Evolutionary conservation across 2,329 filamentous ascomycete species (phyloP).

Genomic region (Fusarium siculi): DNA sequence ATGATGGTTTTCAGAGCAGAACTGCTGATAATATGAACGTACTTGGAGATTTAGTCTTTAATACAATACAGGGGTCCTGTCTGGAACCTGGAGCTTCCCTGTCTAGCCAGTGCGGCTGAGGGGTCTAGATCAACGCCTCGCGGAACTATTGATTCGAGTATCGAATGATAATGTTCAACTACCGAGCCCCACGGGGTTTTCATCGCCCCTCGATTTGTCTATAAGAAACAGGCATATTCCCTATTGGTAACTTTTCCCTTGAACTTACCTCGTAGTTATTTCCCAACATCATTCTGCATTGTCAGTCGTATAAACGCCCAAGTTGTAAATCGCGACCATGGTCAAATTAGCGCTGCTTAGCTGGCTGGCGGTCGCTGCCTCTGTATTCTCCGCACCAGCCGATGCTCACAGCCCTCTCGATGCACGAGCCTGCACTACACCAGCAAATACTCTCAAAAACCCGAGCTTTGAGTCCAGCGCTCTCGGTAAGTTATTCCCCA

Average conservation of each 20-base stretch:
- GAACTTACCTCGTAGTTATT: too few species aligned
- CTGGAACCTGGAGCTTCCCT: not conserved
- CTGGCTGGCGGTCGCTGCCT: not conserved
- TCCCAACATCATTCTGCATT: not conserved
- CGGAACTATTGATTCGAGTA: not conserved
- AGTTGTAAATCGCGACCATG: not conserved
- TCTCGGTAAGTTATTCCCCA: too few species aligned
- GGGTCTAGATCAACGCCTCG: slow-evolving; percentile 6
- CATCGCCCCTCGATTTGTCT: not conserved
- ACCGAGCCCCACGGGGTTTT: not conserved
- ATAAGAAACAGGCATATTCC: not conserved
- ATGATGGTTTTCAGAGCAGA: too few species aligned
- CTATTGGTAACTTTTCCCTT: too few species aligned
- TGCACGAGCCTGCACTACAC: not conserved
- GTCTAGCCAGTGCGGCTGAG: not conserved
- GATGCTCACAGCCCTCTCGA: too few species aligned
- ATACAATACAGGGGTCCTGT: not conserved
- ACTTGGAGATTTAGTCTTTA: too few species aligned
- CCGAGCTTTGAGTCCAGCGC: not conserved
- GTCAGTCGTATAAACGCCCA: accelerated
- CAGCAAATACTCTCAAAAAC: not conserved
- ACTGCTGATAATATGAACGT: not conserved
- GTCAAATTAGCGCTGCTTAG: not conserved
- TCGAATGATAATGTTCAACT: not conserved
- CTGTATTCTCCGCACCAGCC: not conserved